Percentiles rank a stretch among this genome's conserved stretches.
Evolutionary conservation across 164 flowering plant species (phyloP).

Genomic region (Dillenia turbinata): DNA sequence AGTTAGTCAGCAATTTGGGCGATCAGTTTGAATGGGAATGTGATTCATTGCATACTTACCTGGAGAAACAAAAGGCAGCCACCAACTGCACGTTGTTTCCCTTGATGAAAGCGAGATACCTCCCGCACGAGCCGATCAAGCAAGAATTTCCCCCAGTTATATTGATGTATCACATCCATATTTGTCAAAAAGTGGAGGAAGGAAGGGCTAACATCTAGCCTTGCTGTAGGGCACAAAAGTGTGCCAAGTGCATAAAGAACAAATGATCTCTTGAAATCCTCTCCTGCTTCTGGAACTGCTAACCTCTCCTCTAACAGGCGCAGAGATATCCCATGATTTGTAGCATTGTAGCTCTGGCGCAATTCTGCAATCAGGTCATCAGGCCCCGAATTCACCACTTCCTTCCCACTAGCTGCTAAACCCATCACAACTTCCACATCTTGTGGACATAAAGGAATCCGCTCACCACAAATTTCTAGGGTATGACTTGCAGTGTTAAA

Average conservation of each 20-base stretch:
- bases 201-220: slow-evolving; percentile 41
- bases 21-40: not conserved
- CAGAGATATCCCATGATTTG: slow-evolving; percentile 41
- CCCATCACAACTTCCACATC: slow-evolving; percentile 46
- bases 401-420: slow-evolving; percentile 36
- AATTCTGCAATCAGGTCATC: slow-evolving; percentile 30
- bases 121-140: slow-evolving; percentile 42
- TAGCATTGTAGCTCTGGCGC: slow-evolving; percentile 33
- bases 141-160: slow-evolving; percentile 41
- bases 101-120: slow-evolving; percentile 39
- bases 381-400: slow-evolving; percentile 43
- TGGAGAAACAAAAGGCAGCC: slow-evolving; percentile 49
- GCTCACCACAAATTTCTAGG: slow-evolving; percentile 38
- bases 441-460: slow-evolving; percentile 28
- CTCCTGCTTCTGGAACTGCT: slow-evolving; percentile 38
- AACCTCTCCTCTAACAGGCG: slow-evolving; percentile 32
- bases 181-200: slow-evolving; percentile 41
- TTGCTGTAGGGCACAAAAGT: slow-evolving; percentile 39
- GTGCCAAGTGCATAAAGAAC: slow-evolving; percentile 42
- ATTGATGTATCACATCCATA: slow-evolving; percentile 34
- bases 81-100: slow-evolving; percentile 44
- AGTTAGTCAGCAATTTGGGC: not conserved
- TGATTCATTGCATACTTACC: slow-evolving; percentile 14
- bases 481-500: slow-evolving; percentile 32
- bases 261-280: slow-evolving; percentile 41